phyloP scores from a whole-genome alignment of 148 eudicot species.

The Talinum fruticosum region DNA sequence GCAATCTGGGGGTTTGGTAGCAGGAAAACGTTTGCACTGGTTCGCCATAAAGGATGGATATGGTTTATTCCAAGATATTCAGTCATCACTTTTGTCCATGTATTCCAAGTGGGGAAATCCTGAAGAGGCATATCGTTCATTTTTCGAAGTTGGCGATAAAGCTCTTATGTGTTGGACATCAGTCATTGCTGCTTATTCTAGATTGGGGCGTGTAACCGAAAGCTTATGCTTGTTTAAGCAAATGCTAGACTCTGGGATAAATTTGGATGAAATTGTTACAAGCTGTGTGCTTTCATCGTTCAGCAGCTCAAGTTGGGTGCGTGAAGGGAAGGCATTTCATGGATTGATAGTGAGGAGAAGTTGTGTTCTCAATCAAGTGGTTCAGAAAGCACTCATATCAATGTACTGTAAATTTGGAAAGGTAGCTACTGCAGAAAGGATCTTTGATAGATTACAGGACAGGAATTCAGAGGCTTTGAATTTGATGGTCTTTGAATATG shows the following conservation, averaged over 20 bases:
- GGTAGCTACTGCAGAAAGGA: constrained; percentile 36
- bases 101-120: constrained; percentile 55
- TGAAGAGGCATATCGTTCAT: constrained; percentile 43
- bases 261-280: constrained; percentile 53
- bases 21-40: constrained; percentile 61
- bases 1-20: constrained; percentile 44
- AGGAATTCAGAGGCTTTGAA: constrained; percentile 53
- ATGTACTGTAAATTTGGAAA: constrained; percentile 67
- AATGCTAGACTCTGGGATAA: constrained; percentile 46
- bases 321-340: constrained; percentile 63
- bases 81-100: constrained; percentile 59
- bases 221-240: constrained; percentile 43
- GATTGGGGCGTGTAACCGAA: constrained; percentile 31
- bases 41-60: constrained; percentile 54
- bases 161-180: constrained; percentile 71
- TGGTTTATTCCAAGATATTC: constrained; percentile 29
- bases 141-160: constrained; percentile 42
- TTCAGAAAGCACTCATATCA: constrained; percentile 48
- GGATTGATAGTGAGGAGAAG: constrained; percentile 50
- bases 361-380: constrained; percentile 34
- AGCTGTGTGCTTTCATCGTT: constrained; percentile 56
- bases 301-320: constrained; percentile 34
- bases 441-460: constrained; percentile 36
- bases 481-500: constrained; percentile 50
- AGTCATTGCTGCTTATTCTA: constrained; percentile 51